These are phyloP conservation scores for Chaetomium sp. DNA, from an alignment of 2,329 filamentous ascomycete genomes.

Conservation along the genomic window DNA sequence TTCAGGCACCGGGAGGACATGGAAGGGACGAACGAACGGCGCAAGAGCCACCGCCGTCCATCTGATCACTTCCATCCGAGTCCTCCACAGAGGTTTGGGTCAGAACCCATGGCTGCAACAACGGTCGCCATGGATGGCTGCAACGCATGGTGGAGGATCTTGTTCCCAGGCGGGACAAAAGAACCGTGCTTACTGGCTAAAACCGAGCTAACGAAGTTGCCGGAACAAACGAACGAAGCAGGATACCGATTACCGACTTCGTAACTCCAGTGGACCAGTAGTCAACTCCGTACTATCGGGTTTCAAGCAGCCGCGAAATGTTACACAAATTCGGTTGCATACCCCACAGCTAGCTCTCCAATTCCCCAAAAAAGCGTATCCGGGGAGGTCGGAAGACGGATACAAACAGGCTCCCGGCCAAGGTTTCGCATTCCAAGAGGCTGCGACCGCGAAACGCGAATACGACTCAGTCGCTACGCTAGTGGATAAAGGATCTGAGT, in stretches of 20 bases:
- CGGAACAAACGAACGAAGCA: neutral
- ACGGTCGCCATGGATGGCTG: neutral
- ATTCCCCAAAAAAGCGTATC: neutral
- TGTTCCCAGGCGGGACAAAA: neutral
- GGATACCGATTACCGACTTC: too few species aligned
- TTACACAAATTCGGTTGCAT: slow-evolving; percentile 6
- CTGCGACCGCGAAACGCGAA: slow-evolving; percentile 15
- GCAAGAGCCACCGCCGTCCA: neutral
- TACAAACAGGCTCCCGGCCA: neutral
- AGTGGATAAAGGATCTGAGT: slow-evolving; percentile 28
- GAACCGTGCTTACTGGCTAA: neutral
- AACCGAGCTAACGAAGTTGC: neutral
- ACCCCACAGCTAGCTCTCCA: neutral
- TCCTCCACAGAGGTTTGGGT: neutral
- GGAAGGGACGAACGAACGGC: neutral
- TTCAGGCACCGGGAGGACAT: slow-evolving; percentile 1
- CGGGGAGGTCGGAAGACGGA: slow-evolving; percentile 11
- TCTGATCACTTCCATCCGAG: neutral
- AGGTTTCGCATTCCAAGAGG: slow-evolving; percentile 10
- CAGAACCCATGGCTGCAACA: neutral
- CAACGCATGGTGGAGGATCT: slow-evolving; percentile 22
- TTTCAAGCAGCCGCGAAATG: slow-evolving; percentile 1
- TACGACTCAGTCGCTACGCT: slow-evolving; percentile 28
- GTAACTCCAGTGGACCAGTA: too few species aligned
- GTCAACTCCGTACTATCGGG: too few species aligned